Evolutionary conservation across 2,329 filamentous ascomycete species (phyloP).

Genomic region (Cryphonectria naterciae): DNA sequence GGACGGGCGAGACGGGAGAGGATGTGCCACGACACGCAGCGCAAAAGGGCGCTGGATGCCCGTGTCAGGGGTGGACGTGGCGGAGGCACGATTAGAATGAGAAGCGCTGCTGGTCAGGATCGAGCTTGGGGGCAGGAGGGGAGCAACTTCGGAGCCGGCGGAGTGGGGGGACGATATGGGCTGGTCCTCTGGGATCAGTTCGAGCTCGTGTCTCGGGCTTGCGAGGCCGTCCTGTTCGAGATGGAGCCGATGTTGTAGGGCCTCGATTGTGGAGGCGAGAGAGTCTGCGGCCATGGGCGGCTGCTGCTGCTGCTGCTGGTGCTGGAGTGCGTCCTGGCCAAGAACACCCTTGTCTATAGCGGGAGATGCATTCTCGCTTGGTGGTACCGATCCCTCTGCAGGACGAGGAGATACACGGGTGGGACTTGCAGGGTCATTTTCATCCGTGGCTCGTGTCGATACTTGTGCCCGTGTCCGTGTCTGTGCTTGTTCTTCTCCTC

Average conservation of each 20-base stretch:
- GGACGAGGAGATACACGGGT: not conserved
- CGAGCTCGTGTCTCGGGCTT: slow-evolving; percentile 27
- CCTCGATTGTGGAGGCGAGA: not conserved
- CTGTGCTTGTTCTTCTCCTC: not conserved
- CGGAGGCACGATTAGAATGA: slow-evolving; percentile 20
- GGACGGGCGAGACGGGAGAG: slow-evolving; percentile 24
- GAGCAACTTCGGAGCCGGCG: slow-evolving; percentile 14
- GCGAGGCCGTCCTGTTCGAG: slow-evolving; percentile 15
- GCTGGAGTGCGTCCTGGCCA: not conserved
- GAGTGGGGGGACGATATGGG: slow-evolving; percentile 19
- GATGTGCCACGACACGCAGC: slow-evolving; percentile 16
- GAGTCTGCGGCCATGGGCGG: not conserved
- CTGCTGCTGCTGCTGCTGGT: not conserved
- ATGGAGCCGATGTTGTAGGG: slow-evolving; percentile 10
- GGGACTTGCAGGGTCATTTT: not conserved
- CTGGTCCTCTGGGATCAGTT: slow-evolving; percentile 28
- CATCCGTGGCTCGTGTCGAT: not conserved
- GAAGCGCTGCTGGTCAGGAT: slow-evolving; percentile 7
- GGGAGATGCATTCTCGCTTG: slow-evolving; percentile 10
- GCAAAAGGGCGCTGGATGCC: slow-evolving; percentile 23
- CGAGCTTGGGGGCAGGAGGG: slow-evolving; percentile 11
- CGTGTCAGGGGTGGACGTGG: slow-evolving; percentile 27
- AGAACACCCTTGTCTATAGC: slow-evolving; percentile 13
- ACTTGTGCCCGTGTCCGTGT: not conserved
- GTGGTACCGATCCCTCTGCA: not conserved